Percentiles rank a stretch among this genome's conserved stretches.
These are phyloP conservation scores for Histomonas meleagridis DNA, from an alignment of 208 protist genomes.

Conservation along the genomic window DNA sequence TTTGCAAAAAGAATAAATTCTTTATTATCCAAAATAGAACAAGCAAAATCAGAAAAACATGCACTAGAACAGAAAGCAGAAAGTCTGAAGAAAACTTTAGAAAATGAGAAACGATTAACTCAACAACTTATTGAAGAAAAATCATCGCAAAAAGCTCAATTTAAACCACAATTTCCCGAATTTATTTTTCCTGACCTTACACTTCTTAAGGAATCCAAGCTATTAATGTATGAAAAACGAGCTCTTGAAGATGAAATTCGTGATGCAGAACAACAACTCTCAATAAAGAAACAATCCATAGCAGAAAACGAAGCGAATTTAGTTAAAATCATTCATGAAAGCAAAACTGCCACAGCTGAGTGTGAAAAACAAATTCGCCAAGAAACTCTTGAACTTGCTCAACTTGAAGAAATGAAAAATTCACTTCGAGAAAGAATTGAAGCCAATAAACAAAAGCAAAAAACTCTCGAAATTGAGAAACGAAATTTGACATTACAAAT, in stretches of 20 bases:
- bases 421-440: background rate
- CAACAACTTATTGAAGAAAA: background rate
- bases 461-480: slow-evolving; percentile 2
- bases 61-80: background rate
- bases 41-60: background rate
- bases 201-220: background rate
- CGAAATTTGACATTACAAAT: background rate
- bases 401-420: slow-evolving; percentile 31
- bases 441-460: background rate
- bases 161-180: background rate
- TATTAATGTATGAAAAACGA: background rate
- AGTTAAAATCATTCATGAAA: background rate
- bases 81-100: background rate
- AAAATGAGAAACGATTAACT: background rate
- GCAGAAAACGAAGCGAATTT: slow-evolving; percentile 30
- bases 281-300: background rate
- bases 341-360: background rate
- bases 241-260: slow-evolving; percentile 31
- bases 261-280: background rate
- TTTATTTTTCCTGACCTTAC: background rate
- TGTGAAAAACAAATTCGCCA: background rate
- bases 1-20: background rate
- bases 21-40: background rate
- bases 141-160: background rate
- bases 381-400: background rate